phyloP scores from a whole-genome alignment of 352 stramenopile species.

The Phytophthora macrochlamydospora region DNA sequence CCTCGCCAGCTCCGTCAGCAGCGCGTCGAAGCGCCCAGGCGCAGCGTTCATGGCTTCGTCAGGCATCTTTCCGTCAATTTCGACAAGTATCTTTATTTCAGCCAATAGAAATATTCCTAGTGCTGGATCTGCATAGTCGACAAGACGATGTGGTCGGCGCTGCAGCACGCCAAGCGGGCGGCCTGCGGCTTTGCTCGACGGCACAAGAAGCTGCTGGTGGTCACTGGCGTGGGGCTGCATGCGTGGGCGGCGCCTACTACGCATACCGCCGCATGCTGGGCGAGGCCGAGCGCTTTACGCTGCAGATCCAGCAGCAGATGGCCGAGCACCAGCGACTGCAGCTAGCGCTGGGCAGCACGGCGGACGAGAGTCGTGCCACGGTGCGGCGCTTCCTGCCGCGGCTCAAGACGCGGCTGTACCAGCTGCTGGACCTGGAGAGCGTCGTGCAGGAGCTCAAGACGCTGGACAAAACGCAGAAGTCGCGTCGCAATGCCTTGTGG shows the following conservation, averaged over 20 bases:
- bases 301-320: slow-evolving; percentile 76
- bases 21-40: slow-evolving; percentile 55
- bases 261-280: slow-evolving; percentile 64
- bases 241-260: slow-evolving; percentile 68
- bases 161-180: slow-evolving; percentile 56
- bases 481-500: slow-evolving; percentile 67
- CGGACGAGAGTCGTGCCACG: slow-evolving; percentile 75
- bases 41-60: slow-evolving; percentile 33
- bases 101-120: slow-evolving; percentile 1
- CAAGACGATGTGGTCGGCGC: slow-evolving; percentile 66
- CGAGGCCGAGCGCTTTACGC: slow-evolving; percentile 73
- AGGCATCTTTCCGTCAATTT: background rate
- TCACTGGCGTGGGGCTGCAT: slow-evolving; percentile 50
- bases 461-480: slow-evolving; percentile 71
- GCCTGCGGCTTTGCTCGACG: slow-evolving; percentile 68
- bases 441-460: slow-evolving; percentile 77
- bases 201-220: slow-evolving; percentile 70
- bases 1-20: slow-evolving; percentile 96
- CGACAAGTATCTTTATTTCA: slow-evolving; percentile 14
- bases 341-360: slow-evolving; percentile 68
- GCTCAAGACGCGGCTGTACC: slow-evolving; percentile 65
- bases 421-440: slow-evolving; percentile 68
- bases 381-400: slow-evolving; percentile 77
- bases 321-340: slow-evolving; percentile 78
- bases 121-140: background rate